Base-by-base conservation (phyloP, 257 asterid genomes). In the Penstemon barbatus region DNA sequence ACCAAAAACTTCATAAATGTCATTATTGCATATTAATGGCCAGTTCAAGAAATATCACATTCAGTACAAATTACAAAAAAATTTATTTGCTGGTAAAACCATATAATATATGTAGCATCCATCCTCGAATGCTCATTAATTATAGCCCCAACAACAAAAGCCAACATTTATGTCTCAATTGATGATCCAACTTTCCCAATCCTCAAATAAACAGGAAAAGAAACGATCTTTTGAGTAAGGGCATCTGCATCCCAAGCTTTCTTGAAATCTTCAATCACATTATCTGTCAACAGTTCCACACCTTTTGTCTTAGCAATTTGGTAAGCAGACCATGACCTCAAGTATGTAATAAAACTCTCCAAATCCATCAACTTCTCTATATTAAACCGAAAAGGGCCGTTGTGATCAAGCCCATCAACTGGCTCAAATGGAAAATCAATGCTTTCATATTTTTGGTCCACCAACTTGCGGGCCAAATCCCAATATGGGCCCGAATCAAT, bases 301-400 rank as follows among this genome's bases (percentile, higher is more conserved):
- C 97, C 95, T 70, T 86, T 79, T 25, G 33, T 25, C 33, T 25
- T 25, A 25, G 33, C 33, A 25, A 2, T 25, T 25, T 25, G 33
- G 33, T 33, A 86, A 18, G 90, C 79, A 13, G 96, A 90, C 95
- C 90, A 84, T n/a, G 97, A 86, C 84, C 74, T 86, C 57, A 90
- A 8, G 41, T 77, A 85, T 0, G 75, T 70, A 6, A 88, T 77
- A 49, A 13, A 82, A 5, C 69, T 81, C 66, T 88, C 95, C 45
- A 90, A 68, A 77, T 84, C 89, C 86, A 90, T 84, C 80, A 61
- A 33, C 42, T 67, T 79, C 84, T 86, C 86, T 7, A 75, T 45
- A 45, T 70, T 61, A 75, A 91, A 88, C 43, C 86, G 75, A 33
- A 83, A 63, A 0, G 97, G 96, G 2, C 97, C 96, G 0, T 69